Base-by-base conservation (phyloP, 176 grass and related monocot genomes). In the Hordeum vulgare region DNA sequence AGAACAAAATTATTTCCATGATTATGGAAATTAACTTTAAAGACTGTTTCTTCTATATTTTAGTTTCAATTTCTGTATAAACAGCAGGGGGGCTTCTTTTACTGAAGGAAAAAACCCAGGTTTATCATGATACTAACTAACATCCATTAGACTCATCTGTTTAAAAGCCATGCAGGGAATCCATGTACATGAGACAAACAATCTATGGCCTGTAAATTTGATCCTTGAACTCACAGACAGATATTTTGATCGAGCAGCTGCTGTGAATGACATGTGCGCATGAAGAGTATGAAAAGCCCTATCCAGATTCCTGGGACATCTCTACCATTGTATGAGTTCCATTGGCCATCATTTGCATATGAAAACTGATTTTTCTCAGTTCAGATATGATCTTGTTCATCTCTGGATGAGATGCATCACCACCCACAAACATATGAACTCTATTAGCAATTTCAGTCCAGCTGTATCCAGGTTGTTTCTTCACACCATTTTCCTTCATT, bases 401-500 rank as follows among this genome's bases (percentile, higher is more conserved):
- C 77, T 90, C 93, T 41, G 93, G 91, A 90, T 95, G 96, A 65
- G 85, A 98, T 61, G 67, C 88, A 90, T 98, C 92, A 66, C 89
- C 90, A 61, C 91, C 96, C 45, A 85, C 80, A 85, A 98, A 98
- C 41, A 90, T 84, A 90, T 93, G 89, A 84, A 95, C 91, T 87
- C 92, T 90, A 54, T 91, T 80, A 79, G 82, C 84, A 40, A 98
- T 91, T 81, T 98, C 92, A 9, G 80, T 87, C 95, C 95, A 98
- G 83, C 92, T 94, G 83, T 88, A 89, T 66, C 96, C 96, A 69
- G 96, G 96, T 70, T 88, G 88, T 89, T 98, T 98, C 83, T 95
- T 94, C 27, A 95, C 89, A 47, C 93, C 93, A 85, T 88, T 89
- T 78, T 90, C 87, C 71, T 89, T 98, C 96, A 94, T 95, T 75